phyloP scores from a whole-genome alignment of 164 flowering plant genomes.

The Amborella trichopoda region DNA sequence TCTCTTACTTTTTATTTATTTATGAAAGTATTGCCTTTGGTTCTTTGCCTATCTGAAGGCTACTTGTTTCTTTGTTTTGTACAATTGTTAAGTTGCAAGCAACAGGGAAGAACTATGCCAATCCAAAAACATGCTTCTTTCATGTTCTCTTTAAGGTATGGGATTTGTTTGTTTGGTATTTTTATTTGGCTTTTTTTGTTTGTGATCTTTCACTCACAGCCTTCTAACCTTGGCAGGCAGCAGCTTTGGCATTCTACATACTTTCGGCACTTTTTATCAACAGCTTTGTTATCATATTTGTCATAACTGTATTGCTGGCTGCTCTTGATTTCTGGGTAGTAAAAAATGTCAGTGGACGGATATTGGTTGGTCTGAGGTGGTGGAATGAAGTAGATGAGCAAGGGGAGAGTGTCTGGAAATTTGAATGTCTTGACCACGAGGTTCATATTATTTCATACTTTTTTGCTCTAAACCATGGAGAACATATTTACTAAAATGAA shows the following conservation, averaged over 20 bases:
- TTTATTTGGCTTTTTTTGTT: background rate
- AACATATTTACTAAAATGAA: too few relatives aligned
- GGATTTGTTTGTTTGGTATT: background rate
- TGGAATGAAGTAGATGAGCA: slow-evolving; percentile 93
- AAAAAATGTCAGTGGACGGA: slow-evolving; percentile 93
- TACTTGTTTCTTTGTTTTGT: too few relatives aligned
- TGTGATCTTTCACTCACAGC: background rate
- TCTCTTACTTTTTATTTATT: too few relatives aligned
- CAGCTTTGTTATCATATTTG: slow-evolving; percentile 88
- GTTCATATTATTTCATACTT: slow-evolving; percentile 23
- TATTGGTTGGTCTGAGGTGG: slow-evolving; percentile 94
- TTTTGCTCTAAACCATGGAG: background rate
- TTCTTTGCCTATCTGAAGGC: too few relatives aligned
- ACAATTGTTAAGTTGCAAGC: slow-evolving; percentile 26
- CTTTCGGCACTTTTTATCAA: slow-evolving; percentile 73
- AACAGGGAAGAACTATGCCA: slow-evolving; percentile 69
- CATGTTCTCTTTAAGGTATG: slow-evolving; percentile 89
- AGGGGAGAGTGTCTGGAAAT: slow-evolving; percentile 95
- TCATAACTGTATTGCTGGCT: slow-evolving; percentile 81
- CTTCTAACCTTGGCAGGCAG: slow-evolving; percentile 34
- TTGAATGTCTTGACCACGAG: slow-evolving; percentile 93
- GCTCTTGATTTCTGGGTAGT: slow-evolving; percentile 98
- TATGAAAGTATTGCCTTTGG: too few relatives aligned
- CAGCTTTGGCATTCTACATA: slow-evolving; percentile 83
- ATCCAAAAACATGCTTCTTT: slow-evolving; percentile 85